phyloP scores from a whole-genome alignment of 2,329 filamentous ascomycete genomes.

The Fusarium subtropicale region DNA sequence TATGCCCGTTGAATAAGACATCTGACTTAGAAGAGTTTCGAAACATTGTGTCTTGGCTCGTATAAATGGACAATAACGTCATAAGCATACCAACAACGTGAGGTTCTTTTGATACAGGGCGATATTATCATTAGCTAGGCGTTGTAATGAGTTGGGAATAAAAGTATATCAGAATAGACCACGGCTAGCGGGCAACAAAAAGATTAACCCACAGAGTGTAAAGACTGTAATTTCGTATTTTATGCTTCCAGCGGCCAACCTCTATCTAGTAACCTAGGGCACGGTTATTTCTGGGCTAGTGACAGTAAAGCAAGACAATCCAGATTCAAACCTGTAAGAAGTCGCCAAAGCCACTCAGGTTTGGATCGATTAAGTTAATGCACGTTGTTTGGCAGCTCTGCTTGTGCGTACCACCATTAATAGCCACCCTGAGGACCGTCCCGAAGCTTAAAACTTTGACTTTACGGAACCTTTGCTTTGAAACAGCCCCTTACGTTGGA shows the following conservation, averaged over 20 bases:
- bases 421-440: background rate
- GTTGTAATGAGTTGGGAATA: background rate
- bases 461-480: background rate
- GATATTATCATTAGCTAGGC: background rate
- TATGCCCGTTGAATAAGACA: background rate
- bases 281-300: background rate
- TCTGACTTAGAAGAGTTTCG: background rate
- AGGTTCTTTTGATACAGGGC: background rate
- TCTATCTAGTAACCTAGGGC: background rate
- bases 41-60: background rate
- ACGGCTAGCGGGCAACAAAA: background rate
- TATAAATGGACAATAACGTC: background rate
- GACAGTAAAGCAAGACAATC: background rate
- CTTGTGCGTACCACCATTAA: background rate
- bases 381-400: background rate
- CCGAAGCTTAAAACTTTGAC: background rate
- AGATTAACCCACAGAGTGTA: background rate
- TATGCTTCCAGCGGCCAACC: background rate
- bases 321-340: background rate
- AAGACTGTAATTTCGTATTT: background rate
- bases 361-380: background rate
- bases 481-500: background rate
- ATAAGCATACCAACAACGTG: background rate
- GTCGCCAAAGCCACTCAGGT: background rate
- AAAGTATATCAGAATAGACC: background rate